These are phyloP conservation scores for Solanum hybrid DNA, from an alignment of 305 asterid genomes.

Conservation along the genomic window DNA sequence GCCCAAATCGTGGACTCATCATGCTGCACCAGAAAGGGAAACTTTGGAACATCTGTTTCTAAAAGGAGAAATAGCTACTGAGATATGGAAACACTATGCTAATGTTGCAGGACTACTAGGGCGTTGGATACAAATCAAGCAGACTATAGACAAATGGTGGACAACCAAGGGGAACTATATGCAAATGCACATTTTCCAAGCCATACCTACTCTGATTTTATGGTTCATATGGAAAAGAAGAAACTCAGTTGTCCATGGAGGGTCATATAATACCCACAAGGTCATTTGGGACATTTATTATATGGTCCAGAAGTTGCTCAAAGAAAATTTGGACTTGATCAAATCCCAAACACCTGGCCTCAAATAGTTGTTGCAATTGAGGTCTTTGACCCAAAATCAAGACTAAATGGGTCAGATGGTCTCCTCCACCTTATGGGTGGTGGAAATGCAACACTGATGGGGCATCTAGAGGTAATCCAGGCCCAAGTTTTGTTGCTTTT, in stretches of 20 bases:
- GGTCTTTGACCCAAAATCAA: not conserved
- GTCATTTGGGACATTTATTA: not conserved
- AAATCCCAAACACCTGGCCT: not conserved
- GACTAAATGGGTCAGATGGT: not conserved
- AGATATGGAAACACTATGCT: not conserved
- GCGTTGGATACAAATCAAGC: not conserved
- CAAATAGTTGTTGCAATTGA: not conserved
- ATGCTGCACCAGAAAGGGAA: not conserved
- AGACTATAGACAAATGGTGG: too few species aligned
- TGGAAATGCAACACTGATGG: not conserved
- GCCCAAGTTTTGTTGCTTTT: not conserved
- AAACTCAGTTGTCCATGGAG: not conserved
- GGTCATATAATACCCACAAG: not conserved
- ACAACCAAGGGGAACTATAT: too few species aligned
- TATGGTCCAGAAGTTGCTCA: not conserved
- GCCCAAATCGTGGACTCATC: too few species aligned
- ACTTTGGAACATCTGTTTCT: not conserved
- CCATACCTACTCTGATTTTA: too few species aligned
- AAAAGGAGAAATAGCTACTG: not conserved
- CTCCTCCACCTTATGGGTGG: not conserved
- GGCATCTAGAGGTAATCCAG: not conserved
- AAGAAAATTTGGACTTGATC: not conserved
- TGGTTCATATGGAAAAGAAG: too few species aligned
- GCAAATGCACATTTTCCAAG: too few species aligned
- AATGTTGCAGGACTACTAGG: not conserved